phyloP scores from a whole-genome alignment of 139 green algal genomes.

The Spirogloea muscicola region DNA sequence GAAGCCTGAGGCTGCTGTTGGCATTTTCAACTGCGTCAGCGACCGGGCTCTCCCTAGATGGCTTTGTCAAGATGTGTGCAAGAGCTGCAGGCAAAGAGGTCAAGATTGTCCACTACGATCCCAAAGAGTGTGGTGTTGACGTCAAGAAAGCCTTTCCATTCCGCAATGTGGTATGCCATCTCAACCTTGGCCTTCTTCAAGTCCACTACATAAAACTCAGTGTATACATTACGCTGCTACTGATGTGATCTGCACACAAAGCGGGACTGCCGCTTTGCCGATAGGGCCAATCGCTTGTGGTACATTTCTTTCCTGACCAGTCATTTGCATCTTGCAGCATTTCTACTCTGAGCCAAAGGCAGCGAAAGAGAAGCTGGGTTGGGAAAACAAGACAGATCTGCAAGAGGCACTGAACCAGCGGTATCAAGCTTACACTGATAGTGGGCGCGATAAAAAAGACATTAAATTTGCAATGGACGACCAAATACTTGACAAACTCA shows the following conservation, averaged over 20 bases:
- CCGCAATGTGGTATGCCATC: slow-evolving; percentile 34
- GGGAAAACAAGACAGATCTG: slow-evolving; percentile 31
- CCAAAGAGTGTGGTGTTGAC: slow-evolving; percentile 50
- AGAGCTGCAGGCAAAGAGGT: slow-evolving; percentile 44
- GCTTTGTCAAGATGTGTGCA: slow-evolving; percentile 53
- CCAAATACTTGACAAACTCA: slow-evolving; percentile 49
- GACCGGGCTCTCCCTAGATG: slow-evolving; percentile 55
- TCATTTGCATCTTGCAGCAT: slow-evolving; percentile 33
- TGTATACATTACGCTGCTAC: too few relatives aligned
- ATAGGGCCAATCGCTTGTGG: too few relatives aligned
- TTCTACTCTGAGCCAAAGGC: slow-evolving; percentile 55
- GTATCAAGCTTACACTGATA: slow-evolving; percentile 45
- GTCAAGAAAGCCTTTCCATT: slow-evolving; percentile 64
- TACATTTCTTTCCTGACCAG: too few relatives aligned
- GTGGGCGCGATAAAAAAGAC: slow-evolving; percentile 52
- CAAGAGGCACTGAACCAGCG: slow-evolving; percentile 47
- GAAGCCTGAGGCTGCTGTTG: slow-evolving; percentile 21
- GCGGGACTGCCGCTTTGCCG: too few relatives aligned
- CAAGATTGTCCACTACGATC: slow-evolving; percentile 60
- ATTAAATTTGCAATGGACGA: slow-evolving; percentile 55
- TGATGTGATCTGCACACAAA: too few relatives aligned
- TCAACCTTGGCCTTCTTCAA: too few relatives aligned
- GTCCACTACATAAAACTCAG: too few relatives aligned
- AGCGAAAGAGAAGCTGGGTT: slow-evolving; percentile 44
- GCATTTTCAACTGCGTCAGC: slow-evolving; percentile 55